A percentile compares a stretch with the other conserved stretches of the same genome.
phyloP scores from a whole-genome alignment of 768 basidiomycete species.

The Tulasnella sp. region DNA sequence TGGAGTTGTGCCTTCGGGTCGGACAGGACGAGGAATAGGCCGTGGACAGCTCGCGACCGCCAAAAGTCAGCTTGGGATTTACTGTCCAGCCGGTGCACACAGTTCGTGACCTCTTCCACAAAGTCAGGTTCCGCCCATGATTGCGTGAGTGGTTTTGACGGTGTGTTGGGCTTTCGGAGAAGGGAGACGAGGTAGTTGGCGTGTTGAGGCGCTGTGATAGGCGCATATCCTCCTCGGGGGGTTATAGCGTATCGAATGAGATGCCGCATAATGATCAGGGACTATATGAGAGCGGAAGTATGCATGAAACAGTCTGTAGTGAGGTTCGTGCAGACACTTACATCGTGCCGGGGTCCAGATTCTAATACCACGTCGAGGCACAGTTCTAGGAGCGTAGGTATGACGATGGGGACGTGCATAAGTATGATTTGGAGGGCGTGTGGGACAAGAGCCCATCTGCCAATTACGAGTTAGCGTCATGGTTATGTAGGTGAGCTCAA shows the following conservation, averaged over 20 bases:
- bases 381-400: slow-evolving; percentile 1
- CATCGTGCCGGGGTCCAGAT: slow-evolving; percentile 1
- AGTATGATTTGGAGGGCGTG: slow-evolving; percentile 13
- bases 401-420: background rate
- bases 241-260: slow-evolving; percentile 1
- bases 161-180: slow-evolving; percentile 4
- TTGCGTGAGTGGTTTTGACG: slow-evolving; percentile 5
- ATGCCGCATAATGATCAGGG: background rate
- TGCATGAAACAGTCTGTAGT: background rate
- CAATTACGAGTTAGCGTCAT: background rate
- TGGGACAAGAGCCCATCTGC: slow-evolving; percentile 14
- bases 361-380: slow-evolving; percentile 11
- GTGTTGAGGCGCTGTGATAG: slow-evolving; percentile 3
- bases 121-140: slow-evolving; percentile 6
- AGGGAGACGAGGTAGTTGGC: slow-evolving; percentile 1
- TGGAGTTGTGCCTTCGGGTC: too few relatives aligned
- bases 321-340: background rate
- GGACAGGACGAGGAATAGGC: too few relatives aligned
- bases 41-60: too few relatives aligned
- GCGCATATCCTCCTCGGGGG: background rate
- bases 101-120: background rate
- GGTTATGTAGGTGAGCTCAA: too few relatives aligned
- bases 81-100: too few relatives aligned
- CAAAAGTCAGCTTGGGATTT: too few relatives aligned
- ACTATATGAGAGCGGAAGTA: background rate